These are phyloP conservation scores for Funneliformis geosporum DNA, from an alignment of 192 early-diverging fungal species.

Conservation along the genomic window DNA sequence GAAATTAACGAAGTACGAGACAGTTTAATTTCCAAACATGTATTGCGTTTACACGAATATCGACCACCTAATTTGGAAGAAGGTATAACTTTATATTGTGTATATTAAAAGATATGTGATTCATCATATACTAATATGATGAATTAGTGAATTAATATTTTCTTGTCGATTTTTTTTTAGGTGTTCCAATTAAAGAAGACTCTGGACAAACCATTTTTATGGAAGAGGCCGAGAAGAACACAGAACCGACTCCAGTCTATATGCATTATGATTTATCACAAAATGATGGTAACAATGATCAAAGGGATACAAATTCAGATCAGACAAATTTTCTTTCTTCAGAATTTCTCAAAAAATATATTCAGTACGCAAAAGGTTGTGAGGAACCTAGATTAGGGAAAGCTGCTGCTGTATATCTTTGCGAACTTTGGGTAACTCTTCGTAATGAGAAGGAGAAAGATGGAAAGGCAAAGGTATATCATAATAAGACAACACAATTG, in stretches of 20 bases:
- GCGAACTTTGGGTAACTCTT: conserved; percentile 79
- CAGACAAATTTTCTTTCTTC: conserved; percentile 69
- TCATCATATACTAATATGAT: background rate
- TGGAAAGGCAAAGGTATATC: conserved; percentile 65
- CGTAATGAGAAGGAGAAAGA: conserved; percentile 74
- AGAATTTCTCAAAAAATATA: conserved; percentile 90
- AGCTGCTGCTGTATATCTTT: conserved; percentile 84
- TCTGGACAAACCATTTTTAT: conserved; percentile 46
- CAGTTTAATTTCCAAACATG: conserved; percentile 87
- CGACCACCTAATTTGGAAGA: conserved; percentile 81
- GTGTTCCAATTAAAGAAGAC: conserved; percentile 51
- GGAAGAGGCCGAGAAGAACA: conserved; percentile 54
- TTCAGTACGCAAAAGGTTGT: conserved; percentile 90
- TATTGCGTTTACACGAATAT: conserved; percentile 93
- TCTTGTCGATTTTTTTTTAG: conserved; percentile 25
- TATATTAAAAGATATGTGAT: no score
- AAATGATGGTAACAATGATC: conserved; percentile 65
- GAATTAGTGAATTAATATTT: background rate
- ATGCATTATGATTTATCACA: conserved; percentile 86
- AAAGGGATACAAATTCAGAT: conserved; percentile 30
- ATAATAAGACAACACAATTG: no score
- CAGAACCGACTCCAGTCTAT: conserved; percentile 69
- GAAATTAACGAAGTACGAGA: conserved; percentile 85
- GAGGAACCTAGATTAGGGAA: conserved; percentile 79
- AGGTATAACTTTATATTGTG: conserved; percentile 50